Percentiles rank a stretch among this genome's conserved stretches.
phyloP scores from a whole-genome alignment of 805 yeast genomes.

The Nakazawaea holstii region DNA sequence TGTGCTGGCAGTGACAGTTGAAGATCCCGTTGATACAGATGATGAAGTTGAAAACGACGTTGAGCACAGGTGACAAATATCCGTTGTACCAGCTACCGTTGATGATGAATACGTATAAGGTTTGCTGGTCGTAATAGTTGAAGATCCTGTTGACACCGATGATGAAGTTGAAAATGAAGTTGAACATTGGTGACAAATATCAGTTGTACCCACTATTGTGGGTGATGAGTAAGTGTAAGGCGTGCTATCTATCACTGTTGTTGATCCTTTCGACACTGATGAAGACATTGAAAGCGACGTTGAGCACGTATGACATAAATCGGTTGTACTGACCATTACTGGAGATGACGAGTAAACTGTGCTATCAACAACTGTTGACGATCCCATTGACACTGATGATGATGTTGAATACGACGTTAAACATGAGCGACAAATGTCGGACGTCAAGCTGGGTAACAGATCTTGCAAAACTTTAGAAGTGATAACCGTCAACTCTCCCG shows the following conservation, averaged over 20 bases:
- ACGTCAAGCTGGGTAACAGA: no score
- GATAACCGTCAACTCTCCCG: no score
- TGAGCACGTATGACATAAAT: no score
- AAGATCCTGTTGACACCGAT: not conserved
- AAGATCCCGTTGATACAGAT: not conserved
- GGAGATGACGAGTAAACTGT: no score
- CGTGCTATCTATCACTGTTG: not conserved
- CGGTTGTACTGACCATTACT: no score
- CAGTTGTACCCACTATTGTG: not conserved
- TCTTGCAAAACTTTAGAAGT: no score
- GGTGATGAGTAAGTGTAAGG: not conserved
- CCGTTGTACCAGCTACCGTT: not conserved
- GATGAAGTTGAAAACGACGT: not conserved
- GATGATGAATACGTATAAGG: not conserved
- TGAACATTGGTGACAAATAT: not conserved
- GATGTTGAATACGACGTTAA: not conserved
- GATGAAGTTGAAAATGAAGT: not conserved
- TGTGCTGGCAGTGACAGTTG: not conserved
- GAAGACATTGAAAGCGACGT: no score
- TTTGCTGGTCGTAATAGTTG: not conserved
- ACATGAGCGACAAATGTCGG: not conserved
- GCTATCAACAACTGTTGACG: no score
- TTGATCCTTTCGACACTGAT: not conserved
- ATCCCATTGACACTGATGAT: no score
- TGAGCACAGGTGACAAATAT: not conserved